Conservation (phyloP, 495 filamentous ascomycete genomes). For the Daldinia grandis region DNA sequence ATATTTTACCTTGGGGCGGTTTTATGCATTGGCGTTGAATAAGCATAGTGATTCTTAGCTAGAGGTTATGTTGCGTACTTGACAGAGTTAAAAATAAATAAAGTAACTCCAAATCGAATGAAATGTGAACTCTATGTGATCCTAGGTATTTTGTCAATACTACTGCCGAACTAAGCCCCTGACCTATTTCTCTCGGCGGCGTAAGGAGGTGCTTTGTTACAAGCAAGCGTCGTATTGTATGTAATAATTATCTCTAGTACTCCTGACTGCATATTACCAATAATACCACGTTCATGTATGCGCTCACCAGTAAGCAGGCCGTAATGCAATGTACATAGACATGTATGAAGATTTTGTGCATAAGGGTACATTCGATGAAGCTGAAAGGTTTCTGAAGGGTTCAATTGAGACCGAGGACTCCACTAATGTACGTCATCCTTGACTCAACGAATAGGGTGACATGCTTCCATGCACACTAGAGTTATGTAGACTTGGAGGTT, state of each 20-base stretch:
- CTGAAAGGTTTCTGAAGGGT: constrained; percentile 10
- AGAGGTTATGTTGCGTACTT: not conserved
- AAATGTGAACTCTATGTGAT: not conserved
- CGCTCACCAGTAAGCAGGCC: constrained; percentile 24
- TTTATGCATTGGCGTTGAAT: constrained; percentile 5
- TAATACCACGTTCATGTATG: constrained; percentile 1
- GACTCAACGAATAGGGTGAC: constrained; percentile 23
- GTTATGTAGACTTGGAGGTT: too few relatives aligned
- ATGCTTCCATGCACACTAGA: constrained; percentile 1
- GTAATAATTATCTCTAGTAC: not conserved
- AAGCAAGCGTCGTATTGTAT: constrained; percentile 6
- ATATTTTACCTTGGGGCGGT: not conserved
- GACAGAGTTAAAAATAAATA: not conserved
- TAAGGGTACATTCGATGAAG: constrained; percentile 12
- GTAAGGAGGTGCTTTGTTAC: constrained; percentile 3
- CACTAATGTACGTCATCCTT: constrained; percentile 36
- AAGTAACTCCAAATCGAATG: not conserved
- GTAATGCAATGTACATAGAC: constrained; percentile 7
- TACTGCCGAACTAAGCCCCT: not conserved
- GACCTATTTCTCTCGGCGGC: constrained; percentile 3
- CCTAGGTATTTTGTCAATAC: not conserved
- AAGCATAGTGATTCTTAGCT: not conserved
- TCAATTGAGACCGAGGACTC: constrained; percentile 38
- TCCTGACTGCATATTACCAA: constrained; percentile 1
- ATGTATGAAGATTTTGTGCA: constrained; percentile 27